Percentiles rank a stretch among this genome's conserved stretches.
These are phyloP conservation scores for Talaromyces sp. DNA, from an alignment of 2,329 filamentous ascomycete genomes.

Conservation along the genomic window DNA sequence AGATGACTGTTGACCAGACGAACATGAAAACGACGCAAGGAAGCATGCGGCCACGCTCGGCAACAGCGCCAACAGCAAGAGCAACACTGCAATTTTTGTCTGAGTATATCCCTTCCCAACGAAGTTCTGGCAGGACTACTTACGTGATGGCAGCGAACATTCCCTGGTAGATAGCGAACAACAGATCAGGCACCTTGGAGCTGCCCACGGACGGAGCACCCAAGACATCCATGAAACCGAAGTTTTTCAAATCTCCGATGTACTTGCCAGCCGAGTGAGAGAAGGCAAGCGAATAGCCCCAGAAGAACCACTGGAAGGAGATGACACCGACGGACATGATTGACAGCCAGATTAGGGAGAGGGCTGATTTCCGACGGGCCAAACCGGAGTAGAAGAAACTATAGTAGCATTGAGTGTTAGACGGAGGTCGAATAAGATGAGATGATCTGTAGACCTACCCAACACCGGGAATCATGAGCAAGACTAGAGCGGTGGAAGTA, in stretches of 20 bases:
- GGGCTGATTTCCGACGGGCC: slow-evolving; percentile 79
- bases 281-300: slow-evolving; percentile 80
- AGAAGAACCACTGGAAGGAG: slow-evolving; percentile 93
- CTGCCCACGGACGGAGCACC: slow-evolving; percentile 71
- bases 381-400: slow-evolving; percentile 92
- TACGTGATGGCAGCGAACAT: slow-evolving; percentile 71
- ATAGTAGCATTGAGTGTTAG: neutral
- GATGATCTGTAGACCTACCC: slow-evolving; percentile 46
- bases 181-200: slow-evolving; percentile 67
- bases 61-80: slow-evolving; percentile 76
- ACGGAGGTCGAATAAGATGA: neutral
- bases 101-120: neutral
- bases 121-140: slow-evolving; percentile 30
- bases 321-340: slow-evolving; percentile 75
- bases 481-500: slow-evolving; percentile 68
- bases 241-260: slow-evolving; percentile 73
- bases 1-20: slow-evolving; percentile 82
- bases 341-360: slow-evolving; percentile 79
- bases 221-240: slow-evolving; percentile 72
- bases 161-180: slow-evolving; percentile 69
- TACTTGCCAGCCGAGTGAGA: slow-evolving; percentile 70
- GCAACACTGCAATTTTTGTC: slow-evolving; percentile 55
- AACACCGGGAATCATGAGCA: slow-evolving; percentile 90
- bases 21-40: slow-evolving; percentile 91
- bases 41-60: slow-evolving; percentile 81